Percentiles rank a stretch among this genome's conserved stretches.
Evolutionary conservation across 805 yeast species (phyloP).

Genomic region (Naumovozyma baii): DNA sequence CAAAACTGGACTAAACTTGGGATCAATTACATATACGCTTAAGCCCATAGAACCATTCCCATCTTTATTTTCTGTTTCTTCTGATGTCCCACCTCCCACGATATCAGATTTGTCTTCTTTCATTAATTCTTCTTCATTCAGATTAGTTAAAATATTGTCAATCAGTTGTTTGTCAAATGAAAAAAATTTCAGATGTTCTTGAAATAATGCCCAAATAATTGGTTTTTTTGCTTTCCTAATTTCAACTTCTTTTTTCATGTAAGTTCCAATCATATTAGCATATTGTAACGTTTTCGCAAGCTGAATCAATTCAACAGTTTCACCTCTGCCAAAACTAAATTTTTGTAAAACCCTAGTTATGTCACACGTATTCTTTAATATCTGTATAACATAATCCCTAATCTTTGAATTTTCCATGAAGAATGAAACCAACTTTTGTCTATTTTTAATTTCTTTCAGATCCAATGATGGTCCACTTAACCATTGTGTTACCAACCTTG

Average conservation of each 20-base stretch:
- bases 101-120: slow-evolving; percentile 5
- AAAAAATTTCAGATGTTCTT: slow-evolving; percentile 23
- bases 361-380: slow-evolving; percentile 43
- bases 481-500: slow-evolving; percentile 75
- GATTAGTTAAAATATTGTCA: slow-evolving; percentile 32
- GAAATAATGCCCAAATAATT: slow-evolving; percentile 21
- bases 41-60: not conserved
- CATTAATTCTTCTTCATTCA: slow-evolving; percentile 33
- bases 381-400: slow-evolving; percentile 27
- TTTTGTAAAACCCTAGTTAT: slow-evolving; percentile 52
- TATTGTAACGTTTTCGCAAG: slow-evolving; percentile 34
- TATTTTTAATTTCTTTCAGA: slow-evolving; percentile 39
- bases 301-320: slow-evolving; percentile 36
- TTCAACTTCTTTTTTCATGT: slow-evolving; percentile 9
- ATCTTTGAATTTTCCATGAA: slow-evolving; percentile 30
- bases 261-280: slow-evolving; percentile 27
- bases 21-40: slow-evolving; percentile 30
- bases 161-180: slow-evolving; percentile 36
- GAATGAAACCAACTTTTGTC: slow-evolving; percentile 45
- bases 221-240: slow-evolving; percentile 17
- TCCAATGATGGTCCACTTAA: slow-evolving; percentile 68
- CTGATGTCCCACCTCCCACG: not conserved
- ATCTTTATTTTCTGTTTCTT: not conserved
- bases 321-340: slow-evolving; percentile 40
- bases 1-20: slow-evolving; percentile 28